These are phyloP conservation scores for Cladosporium sp. DNA, from an alignment of 2,329 filamentous ascomycete genomes.

Conservation along the genomic window DNA sequence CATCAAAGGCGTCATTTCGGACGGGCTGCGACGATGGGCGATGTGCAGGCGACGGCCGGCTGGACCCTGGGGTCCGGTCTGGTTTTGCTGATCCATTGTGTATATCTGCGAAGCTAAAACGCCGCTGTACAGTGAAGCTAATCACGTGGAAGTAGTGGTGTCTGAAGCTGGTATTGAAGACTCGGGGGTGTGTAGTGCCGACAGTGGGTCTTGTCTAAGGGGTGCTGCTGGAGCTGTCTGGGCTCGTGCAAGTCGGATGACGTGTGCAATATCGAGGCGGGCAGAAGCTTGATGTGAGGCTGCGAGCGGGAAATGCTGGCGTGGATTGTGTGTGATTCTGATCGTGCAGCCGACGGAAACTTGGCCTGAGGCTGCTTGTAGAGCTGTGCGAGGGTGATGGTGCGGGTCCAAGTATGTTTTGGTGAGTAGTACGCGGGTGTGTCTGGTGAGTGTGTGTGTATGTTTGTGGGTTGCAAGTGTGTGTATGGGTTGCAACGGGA, in stretches of 20 bases:
- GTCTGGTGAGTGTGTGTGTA: neutral
- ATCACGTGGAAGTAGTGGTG: neutral
- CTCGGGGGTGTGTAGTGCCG: conserved; percentile 3
- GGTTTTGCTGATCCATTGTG: conserved; percentile 19
- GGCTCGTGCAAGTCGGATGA: conserved; percentile 6
- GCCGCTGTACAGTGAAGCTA: conserved; percentile 5
- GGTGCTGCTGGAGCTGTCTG: neutral
- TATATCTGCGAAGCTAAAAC: conserved; percentile 2
- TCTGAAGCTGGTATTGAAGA: neutral
- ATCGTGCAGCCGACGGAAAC: conserved; percentile 8
- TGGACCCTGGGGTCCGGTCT: conserved; percentile 18
- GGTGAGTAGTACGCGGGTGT: conserved; percentile 2
- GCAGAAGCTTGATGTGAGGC: neutral
- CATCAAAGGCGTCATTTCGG: conserved; percentile 95
- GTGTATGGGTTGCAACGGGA: conserved; percentile 7
- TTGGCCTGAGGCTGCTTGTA: conserved; percentile 19
- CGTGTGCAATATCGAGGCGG: conserved; percentile 13
- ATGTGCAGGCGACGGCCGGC: conserved; percentile 88
- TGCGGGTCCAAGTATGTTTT: conserved; percentile 16
- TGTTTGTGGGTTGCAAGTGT: conserved; percentile 7
- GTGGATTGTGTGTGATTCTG: neutral
- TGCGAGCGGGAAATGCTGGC: conserved; percentile 9
- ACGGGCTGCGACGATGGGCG: conserved; percentile 93
- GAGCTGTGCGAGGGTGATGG: conserved; percentile 18
- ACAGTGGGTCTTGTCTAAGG: conserved; percentile 1